Evolutionary conservation across 1,139 yeast species (phyloP), one percentile per base, ranked within the genome.

Genomic region (Blastobotrys malaysiensis): DNA sequence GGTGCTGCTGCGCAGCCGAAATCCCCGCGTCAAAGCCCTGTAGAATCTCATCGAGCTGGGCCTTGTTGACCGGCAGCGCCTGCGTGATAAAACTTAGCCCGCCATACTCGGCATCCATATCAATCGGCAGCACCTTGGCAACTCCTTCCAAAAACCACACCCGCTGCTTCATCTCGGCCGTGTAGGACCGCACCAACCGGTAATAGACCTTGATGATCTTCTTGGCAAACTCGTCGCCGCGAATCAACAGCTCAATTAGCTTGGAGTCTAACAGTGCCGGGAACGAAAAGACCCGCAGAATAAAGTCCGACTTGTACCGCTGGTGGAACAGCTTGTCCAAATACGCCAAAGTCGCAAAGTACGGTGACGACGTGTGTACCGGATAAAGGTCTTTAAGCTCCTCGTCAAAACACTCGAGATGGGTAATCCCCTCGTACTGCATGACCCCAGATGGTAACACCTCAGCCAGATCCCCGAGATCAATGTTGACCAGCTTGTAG

Each of bases 131-230:
- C 0, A 89, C 96, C 57, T 83, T 83, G 4, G 95, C 81, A 1
- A 91, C 96, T 1, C 97, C 97, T 69, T 90, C 96, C 60, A 91
- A 76, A 63, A 91, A 91, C 98, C 98, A 91, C 14, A 90, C 95
- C 63, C 82, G 81, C 63, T 89, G 95, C 66, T 86, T 88, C 86
- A 87, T 85, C 64, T 88, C 95, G 20, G 85, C 81, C 0, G 96
- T 88, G 69, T 86, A 91, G 7, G 86, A 81, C 58, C 96, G 76
- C 51, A 91, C 78, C 55, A 91, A 73, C 59, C 87, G 84, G 72
- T 90, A 91, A 73, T 90, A 91, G 50, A 88, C 85, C 62, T 95
- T 77, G 87, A 91, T 88, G 59, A 91, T 88, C 61, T 95, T 75
- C 89, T 88, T 88, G 5, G 97, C 95, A 57, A 85, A 82, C 48